Evolutionary conservation across 352 stramenopile species (phyloP), one percentile per base, ranked within the genome.

Genomic region (Aphanomyces invadans): DNA sequence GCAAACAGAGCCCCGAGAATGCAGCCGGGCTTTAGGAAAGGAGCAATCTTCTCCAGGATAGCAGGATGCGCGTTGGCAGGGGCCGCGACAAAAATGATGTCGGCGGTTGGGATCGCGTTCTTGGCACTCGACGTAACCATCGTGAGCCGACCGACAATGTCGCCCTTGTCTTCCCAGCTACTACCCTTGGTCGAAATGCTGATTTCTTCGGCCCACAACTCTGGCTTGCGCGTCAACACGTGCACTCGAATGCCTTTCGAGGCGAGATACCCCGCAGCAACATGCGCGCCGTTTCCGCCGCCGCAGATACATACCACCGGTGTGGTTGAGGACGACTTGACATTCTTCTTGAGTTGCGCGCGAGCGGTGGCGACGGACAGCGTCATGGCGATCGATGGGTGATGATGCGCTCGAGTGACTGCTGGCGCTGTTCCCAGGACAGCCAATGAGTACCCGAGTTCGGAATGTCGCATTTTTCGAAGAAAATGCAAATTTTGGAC

Each of bases 211-310:
- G 76, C 77, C 87, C 87, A 96, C 38, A 83, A 79, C 62, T 91
- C 75, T 2, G 88, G 86, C 53, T 90, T 86, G 59, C 86, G 83
- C 57, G 86, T 94, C 61, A 94, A 73, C 39, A 94, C 79, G 55
- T 92, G 76, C 65, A 94, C 86, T 23, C 69, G 75, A 48, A 97
- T 76, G 65, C 89, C 89, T 45, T 90, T 92, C 65, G 80, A 81
- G 42, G 87, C 88, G 62, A 97, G 70, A 70, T 96, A 97, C 23
- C 83, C 87, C 23, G 89, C 88, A 51, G 88, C 81, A 29, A 96
- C 89, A 71, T 97, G 89, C 26, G 90, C 90, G 61, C 89, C 89
- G 71, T 97, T 97, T 54, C 90, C 90, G 52, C 90, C 90, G 62
- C 90, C 90, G 70, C 90, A 97, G 72, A 97, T 95, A 57, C 87